Conservation (phyloP, 768 basidiomycete genomes). For the Pleurotus platypus region DNA sequence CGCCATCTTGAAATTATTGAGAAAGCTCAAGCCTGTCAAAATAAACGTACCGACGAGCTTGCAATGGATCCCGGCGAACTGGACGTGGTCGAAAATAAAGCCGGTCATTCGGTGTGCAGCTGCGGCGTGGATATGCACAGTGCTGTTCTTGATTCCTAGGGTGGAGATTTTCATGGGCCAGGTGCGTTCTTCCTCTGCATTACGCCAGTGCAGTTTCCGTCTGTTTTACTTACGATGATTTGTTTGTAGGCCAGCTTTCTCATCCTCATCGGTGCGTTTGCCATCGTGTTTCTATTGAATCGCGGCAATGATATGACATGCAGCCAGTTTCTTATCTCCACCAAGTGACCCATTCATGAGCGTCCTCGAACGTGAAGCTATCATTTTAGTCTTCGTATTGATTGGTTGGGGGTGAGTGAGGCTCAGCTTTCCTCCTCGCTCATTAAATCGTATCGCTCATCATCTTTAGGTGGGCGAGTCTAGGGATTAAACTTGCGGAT, state of each 20-base stretch:
- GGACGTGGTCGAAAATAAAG: slow-evolving; percentile 56
- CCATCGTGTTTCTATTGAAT: background rate
- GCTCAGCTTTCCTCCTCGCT: background rate
- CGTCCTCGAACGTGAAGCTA: slow-evolving; percentile 61
- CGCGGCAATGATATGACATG: too few relatives aligned
- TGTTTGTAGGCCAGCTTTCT: slow-evolving; percentile 54
- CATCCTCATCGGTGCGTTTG: slow-evolving; percentile 50
- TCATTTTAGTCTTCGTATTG: slow-evolving; percentile 45
- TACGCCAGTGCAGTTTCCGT: background rate
- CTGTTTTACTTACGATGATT: background rate
- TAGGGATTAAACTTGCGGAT: slow-evolving; percentile 62
- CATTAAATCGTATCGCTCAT: background rate
- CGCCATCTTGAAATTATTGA: too few relatives aligned
- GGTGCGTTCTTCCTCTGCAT: slow-evolving; percentile 29
- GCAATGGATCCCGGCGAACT: slow-evolving; percentile 57
- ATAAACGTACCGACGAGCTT: slow-evolving; percentile 22
- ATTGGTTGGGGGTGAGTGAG: slow-evolving; percentile 60
- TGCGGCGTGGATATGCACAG: slow-evolving; percentile 55
- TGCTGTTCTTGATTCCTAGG: slow-evolving; percentile 55
- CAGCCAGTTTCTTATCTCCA: slow-evolving; percentile 64
- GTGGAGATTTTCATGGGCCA: slow-evolving; percentile 52
- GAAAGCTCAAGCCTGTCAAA: too few relatives aligned
- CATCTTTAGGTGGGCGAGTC: slow-evolving; percentile 53
- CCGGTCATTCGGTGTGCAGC: slow-evolving; percentile 61
- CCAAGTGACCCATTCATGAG: slow-evolving; percentile 66